phyloP scores from a whole-genome alignment of 2,329 filamentous ascomycete genomes.

The Leptographium lundbergii region DNA sequence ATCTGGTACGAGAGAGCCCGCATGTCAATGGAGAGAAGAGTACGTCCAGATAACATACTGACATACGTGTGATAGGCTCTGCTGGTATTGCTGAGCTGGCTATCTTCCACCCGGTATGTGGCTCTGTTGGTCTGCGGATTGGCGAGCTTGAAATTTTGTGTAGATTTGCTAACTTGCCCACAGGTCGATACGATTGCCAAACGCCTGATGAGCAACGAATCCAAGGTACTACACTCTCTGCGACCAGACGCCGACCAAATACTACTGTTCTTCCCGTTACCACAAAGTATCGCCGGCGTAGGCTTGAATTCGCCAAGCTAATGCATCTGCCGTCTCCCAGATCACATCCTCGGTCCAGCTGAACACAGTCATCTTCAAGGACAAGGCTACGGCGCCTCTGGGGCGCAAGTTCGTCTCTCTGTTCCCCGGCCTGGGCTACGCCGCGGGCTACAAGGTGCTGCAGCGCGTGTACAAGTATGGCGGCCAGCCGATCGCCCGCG shows the following conservation, averaged over 20 bases:
- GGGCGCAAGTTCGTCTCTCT: conserved; percentile 82
- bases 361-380: conserved; percentile 88
- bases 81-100: conserved; percentile 88
- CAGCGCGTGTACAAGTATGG: conserved; percentile 99
- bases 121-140: neutral
- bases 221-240: conserved; percentile 37
- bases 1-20: conserved; percentile 52
- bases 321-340: conserved; percentile 19
- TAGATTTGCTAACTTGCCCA: conserved; percentile 12
- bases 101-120: conserved; percentile 75
- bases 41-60: conserved; percentile 5
- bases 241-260: neutral
- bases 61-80: conserved; percentile 45
- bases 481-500: conserved; percentile 86
- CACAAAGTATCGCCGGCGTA: neutral
- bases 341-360: conserved; percentile 50
- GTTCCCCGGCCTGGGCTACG: conserved; percentile 94
- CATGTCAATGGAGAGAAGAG: neutral
- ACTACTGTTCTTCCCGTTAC: neutral
- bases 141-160: neutral
- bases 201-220: conserved; percentile 97
- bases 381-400: conserved; percentile 60
- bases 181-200: conserved; percentile 97
- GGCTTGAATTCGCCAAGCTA: neutral
- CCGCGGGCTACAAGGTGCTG: conserved; percentile 93